Base-by-base conservation (phyloP, 1,139 yeast species). In the Nakaseomyces nivariensis region DNA sequence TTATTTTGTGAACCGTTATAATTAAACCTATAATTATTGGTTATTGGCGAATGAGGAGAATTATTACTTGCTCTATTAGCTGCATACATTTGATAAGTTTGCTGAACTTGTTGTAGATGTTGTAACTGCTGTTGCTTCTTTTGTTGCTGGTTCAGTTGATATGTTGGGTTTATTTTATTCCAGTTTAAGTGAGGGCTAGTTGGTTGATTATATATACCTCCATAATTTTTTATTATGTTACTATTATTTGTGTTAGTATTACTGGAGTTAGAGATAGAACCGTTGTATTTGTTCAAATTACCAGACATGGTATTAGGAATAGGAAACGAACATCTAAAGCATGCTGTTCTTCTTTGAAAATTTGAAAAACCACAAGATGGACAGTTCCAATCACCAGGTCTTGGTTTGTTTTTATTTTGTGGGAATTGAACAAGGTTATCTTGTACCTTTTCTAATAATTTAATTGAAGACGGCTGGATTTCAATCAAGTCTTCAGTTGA, bases 351-450 rank as follows among this genome's bases (percentile, higher is more conserved):
- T 61, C 97, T 79, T 68, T 90, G 97, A 69, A 90, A 90, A 64
- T 90, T 90, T 37, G 95, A 85, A 63, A 90, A 90, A 1, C 97
- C 96, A 72, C 97, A 90, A 5, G 92, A 82, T 17, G 96, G 96
- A 68, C 97, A 90, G 6, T 87, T 86, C 97, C 97, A 90, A 64
- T 90, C 97, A 26, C 97, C 97, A 0, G 97, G 97, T 62, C 97
- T 76, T 26, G 96, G 96, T 58, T 95, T 77, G 66, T 89, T 89
- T 61, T 89, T 89, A 47, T 87, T 82, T 27, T 89, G 82, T 11
- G 96, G 96, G 67, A 90, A 89, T 8, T 95, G 87, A 0, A 87
- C 76, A 51, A 90, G 72, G 48, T 89, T 77, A 41, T 85, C 95
- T 56, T 80, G 82, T 0, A 96, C 96, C 53, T 80, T 77, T 57